Evolutionary conservation across 768 basidiomycete species (phyloP).

Genomic region (Ephemerocybe angulata): DNA sequence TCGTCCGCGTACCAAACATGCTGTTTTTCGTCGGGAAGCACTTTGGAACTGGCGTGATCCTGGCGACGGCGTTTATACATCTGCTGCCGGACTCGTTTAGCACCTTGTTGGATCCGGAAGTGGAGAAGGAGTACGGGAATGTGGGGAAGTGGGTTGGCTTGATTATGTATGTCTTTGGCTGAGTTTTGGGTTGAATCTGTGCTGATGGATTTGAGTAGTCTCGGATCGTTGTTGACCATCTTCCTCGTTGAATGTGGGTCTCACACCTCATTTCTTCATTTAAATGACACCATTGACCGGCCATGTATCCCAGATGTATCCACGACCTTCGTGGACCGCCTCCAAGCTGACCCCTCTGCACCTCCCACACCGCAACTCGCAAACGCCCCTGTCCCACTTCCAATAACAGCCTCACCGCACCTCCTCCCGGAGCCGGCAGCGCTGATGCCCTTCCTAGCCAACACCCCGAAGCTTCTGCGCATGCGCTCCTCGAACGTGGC

Average conservation of each 20-base stretch:
- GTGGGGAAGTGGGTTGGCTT: constrained; percentile 62
- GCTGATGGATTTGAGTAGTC: constrained; percentile 32
- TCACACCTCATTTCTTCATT: neutral
- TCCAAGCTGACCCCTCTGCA: constrained; percentile 61
- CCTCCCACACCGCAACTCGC: constrained; percentile 29
- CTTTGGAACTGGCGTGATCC: constrained; percentile 79
- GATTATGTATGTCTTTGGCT: constrained; percentile 57
- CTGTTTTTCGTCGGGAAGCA: constrained; percentile 86
- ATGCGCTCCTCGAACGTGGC: constrained; percentile 5
- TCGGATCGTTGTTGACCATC: constrained; percentile 63
- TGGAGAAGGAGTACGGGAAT: constrained; percentile 43
- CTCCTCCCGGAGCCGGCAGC: neutral
- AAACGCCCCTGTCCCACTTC: constrained; percentile 16
- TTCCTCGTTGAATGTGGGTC: constrained; percentile 78
- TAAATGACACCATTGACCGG: constrained; percentile 5
- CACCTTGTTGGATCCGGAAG: constrained; percentile 44
- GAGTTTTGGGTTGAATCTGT: neutral
- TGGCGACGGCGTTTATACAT: constrained; percentile 82
- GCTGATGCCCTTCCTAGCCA: constrained; percentile 10
- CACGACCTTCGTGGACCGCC: constrained; percentile 67
- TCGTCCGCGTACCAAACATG: constrained; percentile 59
- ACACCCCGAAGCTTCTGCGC: constrained; percentile 10
- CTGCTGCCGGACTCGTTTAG: constrained; percentile 41
- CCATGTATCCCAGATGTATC: constrained; percentile 63
- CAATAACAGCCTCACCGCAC: constrained; percentile 8